Evolutionary conservation across 2,329 filamentous ascomycete genomes (phyloP).

Genomic region (Xylariaceae sp.): DNA sequence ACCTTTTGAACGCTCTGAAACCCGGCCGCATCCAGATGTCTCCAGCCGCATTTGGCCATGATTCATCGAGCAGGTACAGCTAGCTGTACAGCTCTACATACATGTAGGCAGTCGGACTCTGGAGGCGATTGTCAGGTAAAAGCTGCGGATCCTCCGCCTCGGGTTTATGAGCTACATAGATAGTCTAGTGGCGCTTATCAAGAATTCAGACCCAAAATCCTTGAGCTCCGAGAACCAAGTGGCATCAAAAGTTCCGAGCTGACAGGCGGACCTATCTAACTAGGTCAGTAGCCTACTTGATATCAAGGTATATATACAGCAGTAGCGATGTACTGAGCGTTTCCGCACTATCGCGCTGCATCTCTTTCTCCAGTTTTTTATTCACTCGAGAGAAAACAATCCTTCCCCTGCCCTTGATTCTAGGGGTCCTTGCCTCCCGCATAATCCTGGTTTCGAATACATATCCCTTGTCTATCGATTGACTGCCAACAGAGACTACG

Average conservation of each 20-base stretch:
- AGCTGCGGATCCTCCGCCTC: too few species aligned
- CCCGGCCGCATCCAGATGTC: conserved; percentile 3
- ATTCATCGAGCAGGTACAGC: conserved; percentile 14
- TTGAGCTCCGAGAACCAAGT: too few species aligned
- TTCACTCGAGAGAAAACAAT: neutral
- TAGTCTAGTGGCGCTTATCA: conserved; percentile 14
- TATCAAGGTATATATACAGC: too few species aligned
- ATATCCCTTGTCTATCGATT: too few species aligned
- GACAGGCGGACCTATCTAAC: too few species aligned
- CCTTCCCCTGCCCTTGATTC: neutral
- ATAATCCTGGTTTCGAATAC: neutral
- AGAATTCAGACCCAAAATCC: neutral
- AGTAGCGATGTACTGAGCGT: too few species aligned
- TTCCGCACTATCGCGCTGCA: conserved; percentile 8
- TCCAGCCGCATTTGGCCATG: conserved; percentile 13
- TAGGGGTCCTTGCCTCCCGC: neutral
- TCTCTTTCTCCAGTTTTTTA: conserved; percentile 1
- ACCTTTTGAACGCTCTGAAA: conserved; percentile 5
- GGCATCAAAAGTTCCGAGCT: too few species aligned
- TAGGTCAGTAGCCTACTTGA: too few species aligned
- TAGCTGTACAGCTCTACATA: conserved; percentile 1
- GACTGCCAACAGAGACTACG: too few species aligned
- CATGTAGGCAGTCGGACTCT: neutral
- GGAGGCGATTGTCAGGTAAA: too few species aligned
- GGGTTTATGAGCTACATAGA: too few species aligned